phyloP scores from a whole-genome alignment of 2,329 filamentous ascomycete genomes.

The Epichloe sp. region DNA sequence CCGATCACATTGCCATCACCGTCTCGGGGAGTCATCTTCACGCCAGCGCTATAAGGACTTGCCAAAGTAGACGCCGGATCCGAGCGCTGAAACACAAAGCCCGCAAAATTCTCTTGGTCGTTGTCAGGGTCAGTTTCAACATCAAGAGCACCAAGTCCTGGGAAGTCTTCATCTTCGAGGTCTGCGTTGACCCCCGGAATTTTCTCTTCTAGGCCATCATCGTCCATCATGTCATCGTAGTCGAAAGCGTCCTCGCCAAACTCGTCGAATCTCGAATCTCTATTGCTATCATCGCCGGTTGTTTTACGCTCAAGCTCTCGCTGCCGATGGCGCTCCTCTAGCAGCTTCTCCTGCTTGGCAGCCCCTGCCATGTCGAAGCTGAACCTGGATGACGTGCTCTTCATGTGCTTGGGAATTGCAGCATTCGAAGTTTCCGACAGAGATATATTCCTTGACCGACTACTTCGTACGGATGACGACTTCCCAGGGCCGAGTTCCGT shows the following conservation, averaged over 20 bases:
- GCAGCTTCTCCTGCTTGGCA: constrained; percentile 51
- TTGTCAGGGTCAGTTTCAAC: constrained; percentile 33
- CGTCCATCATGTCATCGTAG: constrained; percentile 52
- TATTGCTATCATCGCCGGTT: constrained; percentile 21
- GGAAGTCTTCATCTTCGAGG: constrained; percentile 4
- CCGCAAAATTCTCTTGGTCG: constrained; percentile 48
- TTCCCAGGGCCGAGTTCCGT: not conserved
- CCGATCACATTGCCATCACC: constrained; percentile 41
- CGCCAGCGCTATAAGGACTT: constrained; percentile 34
- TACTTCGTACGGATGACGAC: constrained; percentile 16
- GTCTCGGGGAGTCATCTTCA: constrained; percentile 42
- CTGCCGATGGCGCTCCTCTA: constrained; percentile 61
- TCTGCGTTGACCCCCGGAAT: constrained; percentile 40
- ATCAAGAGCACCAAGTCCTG: constrained; percentile 6
- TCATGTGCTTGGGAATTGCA: constrained; percentile 50
- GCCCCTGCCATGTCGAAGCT: constrained; percentile 70
- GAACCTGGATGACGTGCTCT: constrained; percentile 66
- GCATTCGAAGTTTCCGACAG: constrained; percentile 35
- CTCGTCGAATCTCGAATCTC: constrained; percentile 46
- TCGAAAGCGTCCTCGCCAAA: constrained; percentile 48
- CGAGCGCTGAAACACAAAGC: constrained; percentile 44
- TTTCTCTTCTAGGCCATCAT: constrained; percentile 52
- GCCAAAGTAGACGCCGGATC: constrained; percentile 35
- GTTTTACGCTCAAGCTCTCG: constrained; percentile 49
- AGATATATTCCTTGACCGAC: constrained; percentile 40